Evolutionary conservation across 805 yeast genomes (phyloP), one percentile per base, ranked within the genome.

Genomic region (Metschnikowia matae): DNA sequence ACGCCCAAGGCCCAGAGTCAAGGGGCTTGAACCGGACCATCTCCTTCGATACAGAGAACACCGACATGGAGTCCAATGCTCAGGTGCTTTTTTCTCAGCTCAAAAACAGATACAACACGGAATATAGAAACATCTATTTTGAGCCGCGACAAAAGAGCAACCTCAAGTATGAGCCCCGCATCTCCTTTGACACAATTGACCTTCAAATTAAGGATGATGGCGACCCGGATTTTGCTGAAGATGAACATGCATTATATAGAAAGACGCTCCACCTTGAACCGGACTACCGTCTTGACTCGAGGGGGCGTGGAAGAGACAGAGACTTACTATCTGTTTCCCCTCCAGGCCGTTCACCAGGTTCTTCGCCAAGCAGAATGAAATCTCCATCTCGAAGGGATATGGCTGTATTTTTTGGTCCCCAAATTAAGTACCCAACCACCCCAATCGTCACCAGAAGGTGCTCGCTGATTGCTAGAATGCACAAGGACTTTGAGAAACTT

Each of bases 131-230:
- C 31, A 40, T 56, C 31, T 11, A 14, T 7, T 53, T 54, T 20
- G 45, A 45, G 10, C 48, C 48, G 7, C 13, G 18, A 26, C 23
- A 20, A 26, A 37, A 42, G 31, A 32, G 33, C 40, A 39, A 21
- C 23, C 41, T 36, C 26, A 47, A 54, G 13, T 70, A 62, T 51
- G 48, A 57, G 15, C 66, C 66, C 31, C 62, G 80, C 44, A 82
- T 81, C 1, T 75, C 82, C 2, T 81, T 80, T 57, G 84, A 81
- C 61, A 79, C 84, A 15, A 76, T 81, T 17, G 72, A 79, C 50
- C 46, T 72, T 23, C 63, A 63, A 49, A 67, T 61, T 51, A 58
- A 57, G 33, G 64, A 58, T n/a, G 61, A 57, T 50, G 57, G 49
- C n/a, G 31, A 51, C 26, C 43, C 39, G 7, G 60, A 57, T 37